Evolutionary conservation across 768 basidiomycete genomes (phyloP).

Genomic region (Russula vinacea): DNA sequence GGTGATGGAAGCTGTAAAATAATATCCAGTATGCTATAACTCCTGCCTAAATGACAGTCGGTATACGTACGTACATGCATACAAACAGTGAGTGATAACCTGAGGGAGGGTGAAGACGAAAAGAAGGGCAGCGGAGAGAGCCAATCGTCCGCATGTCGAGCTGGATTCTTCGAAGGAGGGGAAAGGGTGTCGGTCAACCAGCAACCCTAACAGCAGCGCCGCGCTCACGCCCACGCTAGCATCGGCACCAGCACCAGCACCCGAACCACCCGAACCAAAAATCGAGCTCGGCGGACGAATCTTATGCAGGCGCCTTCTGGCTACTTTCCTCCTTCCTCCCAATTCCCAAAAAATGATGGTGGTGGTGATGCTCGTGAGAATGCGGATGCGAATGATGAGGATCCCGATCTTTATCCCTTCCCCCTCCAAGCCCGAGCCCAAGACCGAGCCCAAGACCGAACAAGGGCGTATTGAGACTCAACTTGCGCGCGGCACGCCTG

Average conservation of each 20-base stretch:
- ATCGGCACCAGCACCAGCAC: background rate
- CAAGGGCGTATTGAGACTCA: conserved; percentile 64
- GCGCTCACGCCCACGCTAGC: background rate
- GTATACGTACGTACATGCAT: conserved; percentile 20
- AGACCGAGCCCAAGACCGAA: conserved; percentile 52
- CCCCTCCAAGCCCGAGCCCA: conserved; percentile 34
- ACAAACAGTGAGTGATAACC: background rate
- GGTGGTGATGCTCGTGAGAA: background rate
- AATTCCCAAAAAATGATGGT: background rate
- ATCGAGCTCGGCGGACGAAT: conserved; percentile 1
- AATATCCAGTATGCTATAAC: conserved; percentile 17
- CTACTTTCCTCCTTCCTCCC: conserved; percentile 13
- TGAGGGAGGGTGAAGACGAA: background rate
- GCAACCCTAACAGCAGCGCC: background rate
- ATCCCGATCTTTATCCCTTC: conserved; percentile 17
- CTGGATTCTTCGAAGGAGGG: background rate
- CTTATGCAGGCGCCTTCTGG: conserved; percentile 7
- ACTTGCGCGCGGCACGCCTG: conserved; percentile 43
- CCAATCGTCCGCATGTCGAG: background rate
- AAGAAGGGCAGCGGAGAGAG: background rate
- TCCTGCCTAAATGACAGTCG: conserved; percentile 14
- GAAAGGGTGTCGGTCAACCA: background rate
- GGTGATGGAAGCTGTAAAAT: conserved; percentile 11
- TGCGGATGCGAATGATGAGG: background rate
- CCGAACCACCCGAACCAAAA: conserved; percentile 5